phyloP scores from a whole-genome alignment of 495 filamentous ascomycete genomes.

The Astrocystis sublimbata region DNA sequence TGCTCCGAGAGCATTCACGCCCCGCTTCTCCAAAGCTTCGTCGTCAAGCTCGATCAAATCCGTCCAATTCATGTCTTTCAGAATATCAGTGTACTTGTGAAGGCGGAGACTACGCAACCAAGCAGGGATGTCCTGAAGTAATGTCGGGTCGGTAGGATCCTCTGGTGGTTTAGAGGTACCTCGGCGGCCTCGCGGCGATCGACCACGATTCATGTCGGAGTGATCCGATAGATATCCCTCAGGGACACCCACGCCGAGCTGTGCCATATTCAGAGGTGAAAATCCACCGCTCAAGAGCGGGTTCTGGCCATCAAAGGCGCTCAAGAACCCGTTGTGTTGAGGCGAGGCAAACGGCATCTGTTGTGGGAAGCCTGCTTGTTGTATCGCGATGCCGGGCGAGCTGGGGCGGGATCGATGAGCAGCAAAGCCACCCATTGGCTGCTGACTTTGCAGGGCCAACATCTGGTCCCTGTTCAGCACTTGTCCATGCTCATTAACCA shows the following conservation, averaged over 20 bases:
- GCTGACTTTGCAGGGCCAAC: conserved; percentile 80
- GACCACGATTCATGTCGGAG: conserved; percentile 83
- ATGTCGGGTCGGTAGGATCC: conserved; percentile 87
- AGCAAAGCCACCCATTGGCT: conserved; percentile 69
- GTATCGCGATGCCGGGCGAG: conserved; percentile 87
- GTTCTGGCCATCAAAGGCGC: conserved; percentile 76
- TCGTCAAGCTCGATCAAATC: conserved; percentile 91
- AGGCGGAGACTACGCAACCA: conserved; percentile 94
- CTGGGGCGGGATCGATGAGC: conserved; percentile 87
- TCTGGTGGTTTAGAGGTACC: conserved; percentile 97
- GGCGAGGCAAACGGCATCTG: conserved; percentile 79
- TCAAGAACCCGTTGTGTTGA: conserved; percentile 93
- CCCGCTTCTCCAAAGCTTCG: conserved; percentile 87
- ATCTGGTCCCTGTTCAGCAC: conserved; percentile 82
- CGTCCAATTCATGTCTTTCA: conserved; percentile 97
- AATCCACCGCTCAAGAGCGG: conserved; percentile 75
- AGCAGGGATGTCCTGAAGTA: conserved; percentile 92
- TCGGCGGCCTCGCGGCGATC: conserved; percentile 87
- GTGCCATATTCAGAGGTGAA: conserved; percentile 68
- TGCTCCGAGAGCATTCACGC: conserved; percentile 93
- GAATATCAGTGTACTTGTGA: conserved; percentile 97
- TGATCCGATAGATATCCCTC: conserved; percentile 96
- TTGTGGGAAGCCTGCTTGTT: conserved; percentile 60
- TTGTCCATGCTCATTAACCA: conserved; percentile 91
- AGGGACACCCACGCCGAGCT: conserved; percentile 66